Evolutionary conservation across 768 basidiomycete genomes (phyloP), one percentile per base, ranked within the genome.

Genomic region (Dentipellis fragilis): DNA sequence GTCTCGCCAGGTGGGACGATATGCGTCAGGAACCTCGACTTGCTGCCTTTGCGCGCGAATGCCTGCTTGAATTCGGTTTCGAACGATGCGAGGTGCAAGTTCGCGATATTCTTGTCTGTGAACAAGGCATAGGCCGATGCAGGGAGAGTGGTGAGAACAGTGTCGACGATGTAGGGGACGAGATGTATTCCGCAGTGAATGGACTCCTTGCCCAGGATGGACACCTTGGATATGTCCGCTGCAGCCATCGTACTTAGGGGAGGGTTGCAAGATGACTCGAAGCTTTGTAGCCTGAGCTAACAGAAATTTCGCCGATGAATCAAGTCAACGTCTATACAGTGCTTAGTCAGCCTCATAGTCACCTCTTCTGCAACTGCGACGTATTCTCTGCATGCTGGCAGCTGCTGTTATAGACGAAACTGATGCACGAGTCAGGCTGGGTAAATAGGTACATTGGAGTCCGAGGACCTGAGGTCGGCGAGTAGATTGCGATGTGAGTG

Each of bases 1-100:
- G 85, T 88, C 72, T 99, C 96, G 45, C 96, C 96, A 0, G 96
- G 96, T 0, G 87, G 71, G 56, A 98, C 81, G 63, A 89, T 75
- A 66, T 88, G 80, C 57, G 77, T 79, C 58, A 98, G 65, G 70
- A 96, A 90, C 55, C 92, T 73, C 1, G 87, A 75, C 50, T 51
- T 54, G 2, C 58, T 60, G 12, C 59, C 60, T 49, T 52, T 54
- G 21, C 63, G 65, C 40, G 60, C 54, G 38, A 80, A 68, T n/a
- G 65, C 72, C 2, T 64, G 58, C 7, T 75, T 64, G 66, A 97
- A 95, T 23, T 85, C 85, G 29, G 72, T 61, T 56, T 83, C 71
- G 68, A 97, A 87, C 2, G 77, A 69, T 8, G 74, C 59, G 38
- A 97, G 82, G 69, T 93, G 87, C 59, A 92, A 78, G 4, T 76